Evolutionary conservation across 768 basidiomycete species (phyloP).

Genomic region (Mycena leptocephala): DNA sequence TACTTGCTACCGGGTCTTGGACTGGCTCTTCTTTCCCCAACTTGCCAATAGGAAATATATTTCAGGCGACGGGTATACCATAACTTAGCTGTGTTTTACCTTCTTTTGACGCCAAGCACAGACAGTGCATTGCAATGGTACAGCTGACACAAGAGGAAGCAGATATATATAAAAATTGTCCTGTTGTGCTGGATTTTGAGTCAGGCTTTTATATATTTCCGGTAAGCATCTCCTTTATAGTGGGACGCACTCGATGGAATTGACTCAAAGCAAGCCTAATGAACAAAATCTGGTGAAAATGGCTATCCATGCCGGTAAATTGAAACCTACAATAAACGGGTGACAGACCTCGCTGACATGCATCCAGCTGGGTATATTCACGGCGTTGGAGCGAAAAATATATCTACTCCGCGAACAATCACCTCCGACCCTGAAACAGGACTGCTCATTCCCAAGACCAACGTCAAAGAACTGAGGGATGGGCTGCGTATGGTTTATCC

Average conservation of each 20-base stretch:
- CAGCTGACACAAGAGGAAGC: constrained; percentile 84
- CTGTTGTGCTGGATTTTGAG: constrained; percentile 82
- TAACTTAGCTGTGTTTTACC: constrained; percentile 27
- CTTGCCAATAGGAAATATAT: constrained; percentile 63
- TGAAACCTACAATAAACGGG: background rate
- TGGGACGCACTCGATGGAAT: background rate
- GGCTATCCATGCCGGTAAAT: constrained; percentile 70
- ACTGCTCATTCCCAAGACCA: constrained; percentile 75
- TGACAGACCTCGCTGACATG: background rate
- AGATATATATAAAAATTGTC: constrained; percentile 69
- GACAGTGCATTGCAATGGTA: constrained; percentile 86
- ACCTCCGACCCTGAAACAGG: constrained; percentile 72
- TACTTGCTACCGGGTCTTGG: constrained; percentile 90
- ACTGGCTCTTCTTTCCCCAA: constrained; percentile 85
- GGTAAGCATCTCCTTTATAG: constrained; percentile 56
- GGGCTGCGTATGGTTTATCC: constrained; percentile 79
- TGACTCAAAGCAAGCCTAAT: constrained; percentile 68
- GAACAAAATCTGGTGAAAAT: constrained; percentile 81
- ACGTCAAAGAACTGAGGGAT: constrained; percentile 66
- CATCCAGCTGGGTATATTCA: constrained; percentile 76
- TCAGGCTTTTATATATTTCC: constrained; percentile 91
- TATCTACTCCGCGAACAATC: constrained; percentile 88
- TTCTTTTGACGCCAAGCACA: constrained; percentile 46
- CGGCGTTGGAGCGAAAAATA: constrained; percentile 47
- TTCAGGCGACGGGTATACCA: constrained; percentile 86